phyloP scores from a whole-genome alignment of 495 filamentous ascomycete genomes.

The Penicillium tannophilum region DNA sequence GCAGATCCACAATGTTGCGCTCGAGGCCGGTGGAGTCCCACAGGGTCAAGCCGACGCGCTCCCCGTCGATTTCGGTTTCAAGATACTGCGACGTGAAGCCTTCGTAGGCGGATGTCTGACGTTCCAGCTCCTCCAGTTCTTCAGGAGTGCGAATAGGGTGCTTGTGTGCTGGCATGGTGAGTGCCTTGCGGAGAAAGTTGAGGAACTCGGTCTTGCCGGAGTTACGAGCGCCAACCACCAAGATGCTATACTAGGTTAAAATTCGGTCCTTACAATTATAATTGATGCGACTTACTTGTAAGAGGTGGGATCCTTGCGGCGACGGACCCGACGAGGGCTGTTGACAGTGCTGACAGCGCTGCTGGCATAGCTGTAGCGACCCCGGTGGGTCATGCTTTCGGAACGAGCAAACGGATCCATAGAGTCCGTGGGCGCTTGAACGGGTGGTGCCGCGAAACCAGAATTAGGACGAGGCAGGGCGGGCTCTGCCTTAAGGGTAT shows the following conservation, averaged over 20 bases:
- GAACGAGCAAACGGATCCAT: conserved; percentile 77
- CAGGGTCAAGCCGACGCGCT: conserved; percentile 88
- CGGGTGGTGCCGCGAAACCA: conserved; percentile 15
- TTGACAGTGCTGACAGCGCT: conserved; percentile 90
- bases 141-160: conserved; percentile 55
- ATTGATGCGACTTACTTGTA: conserved; percentile 79
- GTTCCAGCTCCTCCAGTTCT: conserved; percentile 46
- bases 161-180: conserved; percentile 80
- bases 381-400: conserved; percentile 96
- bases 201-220: conserved; percentile 97
- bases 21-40: conserved; percentile 97
- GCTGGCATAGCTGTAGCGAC: conserved; percentile 95
- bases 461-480: conserved; percentile 24
- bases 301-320: conserved; percentile 94
- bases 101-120: conserved; percentile 49
- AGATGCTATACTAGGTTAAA: conserved; percentile 61
- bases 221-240: conserved; percentile 85
- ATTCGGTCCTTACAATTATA: background rate
- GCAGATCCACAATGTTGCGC: conserved; percentile 89
- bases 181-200: conserved; percentile 85
- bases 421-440: conserved; percentile 47
- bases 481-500: conserved; percentile 21
- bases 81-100: conserved; percentile 85
- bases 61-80: conserved; percentile 91
- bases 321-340: conserved; percentile 86